phyloP scores from a whole-genome alignment of 768 basidiomycete species.

The Suillus weaverae region DNA sequence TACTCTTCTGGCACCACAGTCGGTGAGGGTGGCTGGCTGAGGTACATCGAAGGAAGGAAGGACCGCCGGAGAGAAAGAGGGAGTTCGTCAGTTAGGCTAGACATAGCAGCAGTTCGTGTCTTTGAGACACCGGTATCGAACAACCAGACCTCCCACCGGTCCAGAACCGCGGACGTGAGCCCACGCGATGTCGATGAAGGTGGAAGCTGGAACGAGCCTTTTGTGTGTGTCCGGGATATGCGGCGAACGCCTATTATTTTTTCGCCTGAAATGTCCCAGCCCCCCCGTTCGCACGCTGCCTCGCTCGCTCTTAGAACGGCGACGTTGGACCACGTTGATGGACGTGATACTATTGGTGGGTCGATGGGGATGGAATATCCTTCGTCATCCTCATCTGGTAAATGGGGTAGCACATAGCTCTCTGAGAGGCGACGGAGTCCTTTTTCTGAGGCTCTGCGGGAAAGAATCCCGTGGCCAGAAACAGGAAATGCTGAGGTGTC shows the following conservation, averaged over 20 bases:
- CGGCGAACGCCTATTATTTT: slow-evolving; percentile 70
- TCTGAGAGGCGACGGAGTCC: slow-evolving; percentile 53
- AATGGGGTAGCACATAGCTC: slow-evolving; percentile 42
- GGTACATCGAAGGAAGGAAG: slow-evolving; percentile 10
- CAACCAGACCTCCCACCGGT: slow-evolving; percentile 84
- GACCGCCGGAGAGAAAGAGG: slow-evolving; percentile 18
- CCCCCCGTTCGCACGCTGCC: slow-evolving; percentile 69
- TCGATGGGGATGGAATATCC: slow-evolving; percentile 27
- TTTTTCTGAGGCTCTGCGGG: slow-evolving; percentile 72
- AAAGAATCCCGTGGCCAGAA: slow-evolving; percentile 77
- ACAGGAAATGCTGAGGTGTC: slow-evolving; percentile 69
- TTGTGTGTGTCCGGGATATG: slow-evolving; percentile 48
- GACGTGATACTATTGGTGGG: slow-evolving; percentile 31
- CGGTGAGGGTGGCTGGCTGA: slow-evolving; percentile 2
- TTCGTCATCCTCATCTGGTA: slow-evolving; percentile 29
- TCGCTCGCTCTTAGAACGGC: slow-evolving; percentile 54
- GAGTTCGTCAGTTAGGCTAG: slow-evolving; percentile 40
- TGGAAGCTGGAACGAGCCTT: slow-evolving; percentile 13
- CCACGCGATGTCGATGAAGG: slow-evolving; percentile 35
- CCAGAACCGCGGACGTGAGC: slow-evolving; percentile 62
- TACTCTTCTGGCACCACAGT: slow-evolving; percentile 19
- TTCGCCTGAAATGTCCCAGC: slow-evolving; percentile 67
- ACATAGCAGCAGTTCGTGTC: slow-evolving; percentile 52
- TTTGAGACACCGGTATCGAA: slow-evolving; percentile 58
- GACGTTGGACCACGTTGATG: slow-evolving; percentile 46